Conservation (phyloP, 192 early-diverging fungal genomes). For the Chytriomyces confervae region DNA sequence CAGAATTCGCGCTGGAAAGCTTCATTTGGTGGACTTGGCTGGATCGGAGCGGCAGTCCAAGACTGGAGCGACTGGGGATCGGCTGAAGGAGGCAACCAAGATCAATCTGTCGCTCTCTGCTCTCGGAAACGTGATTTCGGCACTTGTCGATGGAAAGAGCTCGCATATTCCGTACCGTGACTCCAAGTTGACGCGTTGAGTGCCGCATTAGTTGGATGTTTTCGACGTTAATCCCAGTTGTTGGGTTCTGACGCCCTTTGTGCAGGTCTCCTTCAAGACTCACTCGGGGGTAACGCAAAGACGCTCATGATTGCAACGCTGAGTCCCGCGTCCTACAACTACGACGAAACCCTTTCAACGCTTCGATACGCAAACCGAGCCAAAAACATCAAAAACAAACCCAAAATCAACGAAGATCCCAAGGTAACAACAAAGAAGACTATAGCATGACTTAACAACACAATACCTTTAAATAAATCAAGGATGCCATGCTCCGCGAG, state of each 20-base stretch:
- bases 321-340: constrained; percentile 67
- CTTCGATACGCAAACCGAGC: constrained; percentile 68
- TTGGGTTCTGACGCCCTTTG: too few species aligned
- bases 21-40: constrained; percentile 70
- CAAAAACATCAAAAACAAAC: constrained; percentile 75
- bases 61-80: constrained; percentile 65
- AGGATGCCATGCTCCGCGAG: constrained; percentile 69
- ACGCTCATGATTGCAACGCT: constrained; percentile 71
- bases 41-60: constrained; percentile 67
- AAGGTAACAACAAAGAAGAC: constrained; percentile 43
- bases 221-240: too few species aligned
- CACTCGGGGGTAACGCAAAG: constrained; percentile 68
- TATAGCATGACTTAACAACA: constrained; percentile 15
- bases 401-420: constrained; percentile 73
- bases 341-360: constrained; percentile 68
- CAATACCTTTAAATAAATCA: background rate
- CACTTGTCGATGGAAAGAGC: constrained; percentile 67
- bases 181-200: constrained; percentile 62
- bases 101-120: constrained; percentile 70
- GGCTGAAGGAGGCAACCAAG: constrained; percentile 70
- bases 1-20: constrained; percentile 65
- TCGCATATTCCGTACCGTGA: constrained; percentile 71
- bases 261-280: constrained; percentile 60
- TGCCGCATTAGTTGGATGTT: background rate
- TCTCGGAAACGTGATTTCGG: constrained; percentile 69